Conservation (phyloP, 2,329 filamentous ascomycete genomes). For the Macroventuria anomochaeta region DNA sequence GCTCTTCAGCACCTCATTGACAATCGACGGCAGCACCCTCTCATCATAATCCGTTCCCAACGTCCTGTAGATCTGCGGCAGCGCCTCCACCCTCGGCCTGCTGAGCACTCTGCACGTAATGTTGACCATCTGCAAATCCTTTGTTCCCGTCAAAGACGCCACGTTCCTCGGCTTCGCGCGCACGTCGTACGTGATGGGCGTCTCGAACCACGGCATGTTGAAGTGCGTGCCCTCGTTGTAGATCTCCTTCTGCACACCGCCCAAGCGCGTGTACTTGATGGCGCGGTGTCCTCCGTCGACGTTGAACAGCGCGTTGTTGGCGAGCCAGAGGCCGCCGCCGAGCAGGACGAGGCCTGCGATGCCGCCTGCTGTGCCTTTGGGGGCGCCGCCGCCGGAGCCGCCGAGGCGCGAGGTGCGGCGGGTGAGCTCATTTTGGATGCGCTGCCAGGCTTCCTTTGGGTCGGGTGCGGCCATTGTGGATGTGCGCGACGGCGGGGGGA, state of each 20-base stretch:
- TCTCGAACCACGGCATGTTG: slow-evolving; percentile 95
- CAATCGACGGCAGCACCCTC: slow-evolving; percentile 95
- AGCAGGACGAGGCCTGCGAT: slow-evolving; percentile 61
- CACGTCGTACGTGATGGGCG: slow-evolving; percentile 94
- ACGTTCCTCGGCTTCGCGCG: slow-evolving; percentile 97
- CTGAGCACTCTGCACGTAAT: slow-evolving; percentile 99
- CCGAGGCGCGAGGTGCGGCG: slow-evolving; percentile 55
- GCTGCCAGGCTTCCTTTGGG: slow-evolving; percentile 70
- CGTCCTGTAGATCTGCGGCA: slow-evolving; percentile 97
- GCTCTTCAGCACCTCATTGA: slow-evolving; percentile 98
- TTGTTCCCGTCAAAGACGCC: slow-evolving; percentile 94
- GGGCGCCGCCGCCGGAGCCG: slow-evolving; percentile 56
- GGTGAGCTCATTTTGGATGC: slow-evolving; percentile 67
- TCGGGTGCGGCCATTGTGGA: slow-evolving; percentile 53
- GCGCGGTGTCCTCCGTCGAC: slow-evolving; percentile 97
- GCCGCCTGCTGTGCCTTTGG: slow-evolving; percentile 62
- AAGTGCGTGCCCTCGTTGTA: slow-evolving; percentile 98
- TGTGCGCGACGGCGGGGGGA: slow-evolving; percentile 23
- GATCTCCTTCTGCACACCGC: slow-evolving; percentile 94
- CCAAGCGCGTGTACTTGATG: slow-evolving; percentile 95
- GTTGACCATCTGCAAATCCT: slow-evolving; percentile 99
- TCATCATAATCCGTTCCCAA: slow-evolving; percentile 96
- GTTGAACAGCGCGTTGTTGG: slow-evolving; percentile 73
- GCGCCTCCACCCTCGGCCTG: slow-evolving; percentile 81
- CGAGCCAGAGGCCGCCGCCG: slow-evolving; percentile 60